phyloP scores from a whole-genome alignment of 306 rosid species.

The Cucurbita argyrosperma region DNA sequence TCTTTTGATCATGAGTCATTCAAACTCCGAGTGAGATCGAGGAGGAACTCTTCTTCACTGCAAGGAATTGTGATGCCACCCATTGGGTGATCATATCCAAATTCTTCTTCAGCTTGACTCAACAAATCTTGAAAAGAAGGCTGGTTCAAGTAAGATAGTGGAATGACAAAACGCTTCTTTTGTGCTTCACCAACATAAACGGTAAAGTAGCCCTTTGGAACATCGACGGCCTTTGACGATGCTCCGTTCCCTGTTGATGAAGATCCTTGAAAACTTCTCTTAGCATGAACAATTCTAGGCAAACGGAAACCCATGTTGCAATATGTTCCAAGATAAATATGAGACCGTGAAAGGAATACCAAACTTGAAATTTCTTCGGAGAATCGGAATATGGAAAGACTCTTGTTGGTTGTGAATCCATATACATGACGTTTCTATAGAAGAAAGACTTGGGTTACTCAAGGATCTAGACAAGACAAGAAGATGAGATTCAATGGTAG shows the following conservation, averaged over 20 bases:
- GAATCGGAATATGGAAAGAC: neutral
- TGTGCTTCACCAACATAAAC: neutral
- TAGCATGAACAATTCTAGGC: neutral
- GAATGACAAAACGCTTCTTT: neutral
- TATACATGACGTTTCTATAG: neutral
- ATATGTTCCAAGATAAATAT: neutral
- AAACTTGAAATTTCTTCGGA: neutral
- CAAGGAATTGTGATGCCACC: neutral
- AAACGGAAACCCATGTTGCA: neutral
- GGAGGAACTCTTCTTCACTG: neutral
- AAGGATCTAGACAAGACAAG: neutral
- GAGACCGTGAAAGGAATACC: neutral
- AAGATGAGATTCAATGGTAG: neutral
- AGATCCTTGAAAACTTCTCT: neutral
- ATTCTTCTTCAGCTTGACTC: neutral
- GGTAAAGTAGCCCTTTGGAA: neutral
- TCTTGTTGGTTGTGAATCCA: neutral
- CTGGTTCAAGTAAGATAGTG: neutral
- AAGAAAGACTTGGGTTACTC: neutral
- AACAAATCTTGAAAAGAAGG: neutral
- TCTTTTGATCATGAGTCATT: neutral
- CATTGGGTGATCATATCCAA: neutral
- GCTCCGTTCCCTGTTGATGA: neutral
- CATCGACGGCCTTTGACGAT: neutral
- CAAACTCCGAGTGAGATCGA: neutral